Base-by-base conservation (phyloP, 768 basidiomycete genomes). In the Mycena maculata region DNA sequence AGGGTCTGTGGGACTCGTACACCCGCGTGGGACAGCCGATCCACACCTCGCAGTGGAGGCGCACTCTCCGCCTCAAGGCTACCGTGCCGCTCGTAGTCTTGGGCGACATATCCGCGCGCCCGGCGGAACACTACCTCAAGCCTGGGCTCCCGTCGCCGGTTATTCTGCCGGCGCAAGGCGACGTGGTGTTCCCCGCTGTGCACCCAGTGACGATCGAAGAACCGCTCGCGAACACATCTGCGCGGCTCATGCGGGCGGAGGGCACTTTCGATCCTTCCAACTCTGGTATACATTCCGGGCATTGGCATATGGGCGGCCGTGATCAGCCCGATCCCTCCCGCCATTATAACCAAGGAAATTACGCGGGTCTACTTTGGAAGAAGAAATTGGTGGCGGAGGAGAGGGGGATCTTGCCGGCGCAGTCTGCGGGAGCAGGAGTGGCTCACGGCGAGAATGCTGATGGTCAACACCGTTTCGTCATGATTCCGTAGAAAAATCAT, bases 1-100 rank as follows among this genome's bases (percentile, higher is more conserved):
- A 68, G 22, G 56, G 45, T 3, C 44, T 68, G 13, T 68, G 67
- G 67, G 50, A 68, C 48, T 2, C 41, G 10, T 23, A 61, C 38
- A 62, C 53, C 22, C 48, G 12, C 1, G 42, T 68, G 16, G 54
- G 48, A 4, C 1, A 52, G 49, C 55, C 53, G 4, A 2, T 4
- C 28, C 1, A 15, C 11, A 23, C 16, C 12, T 18, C 25, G 2
- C 41, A 10, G 3, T 60, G 20, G 16, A 3, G 12, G 2, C 54
- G 61, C 8, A 36, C 8, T 1, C 2, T 63, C 9, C 8, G 2
- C 16, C 61, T 68, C 47, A 12, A 20, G 12, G 45, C 50, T 8
- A 9, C 11, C 1, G 47, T 64, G n/a, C 48, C 67, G 4, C 27
- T 68, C 6, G 28, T 42, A n/a, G 27, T 68, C n/a, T 23, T 68